Conservation (phyloP, 345 rosid genomes). For the Murraya koenigii region DNA sequence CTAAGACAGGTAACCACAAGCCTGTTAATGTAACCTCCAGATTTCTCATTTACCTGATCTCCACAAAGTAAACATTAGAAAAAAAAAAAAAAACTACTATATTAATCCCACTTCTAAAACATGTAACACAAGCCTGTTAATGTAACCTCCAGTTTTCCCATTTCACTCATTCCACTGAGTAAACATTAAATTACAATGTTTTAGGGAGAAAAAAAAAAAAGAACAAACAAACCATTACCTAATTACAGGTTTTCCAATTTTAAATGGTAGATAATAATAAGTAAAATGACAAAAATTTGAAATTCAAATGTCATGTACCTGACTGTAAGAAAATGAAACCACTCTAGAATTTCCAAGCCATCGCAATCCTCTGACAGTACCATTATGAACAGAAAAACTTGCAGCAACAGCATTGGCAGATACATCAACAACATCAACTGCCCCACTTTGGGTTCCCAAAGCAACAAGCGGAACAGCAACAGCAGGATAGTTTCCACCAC, state of each 20-base stretch:
- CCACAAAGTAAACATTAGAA: slow-evolving; percentile 15
- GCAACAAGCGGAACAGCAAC: slow-evolving; percentile 96
- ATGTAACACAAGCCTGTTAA: slow-evolving; percentile 83
- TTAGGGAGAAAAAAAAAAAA: slow-evolving; percentile 5
- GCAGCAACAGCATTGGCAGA: slow-evolving; percentile 89
- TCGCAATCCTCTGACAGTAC: slow-evolving; percentile 81
- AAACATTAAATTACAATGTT: neutral
- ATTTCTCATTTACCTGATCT: slow-evolving; percentile 83
- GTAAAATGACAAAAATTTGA: neutral
- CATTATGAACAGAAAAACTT: slow-evolving; percentile 75
- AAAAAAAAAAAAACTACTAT: too few species aligned
- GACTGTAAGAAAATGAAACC: slow-evolving; percentile 83
- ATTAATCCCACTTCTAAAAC: slow-evolving; percentile 77
- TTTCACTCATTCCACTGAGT: slow-evolving; percentile 56
- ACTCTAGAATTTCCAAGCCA: slow-evolving; percentile 99
- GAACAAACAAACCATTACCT: too few species aligned
- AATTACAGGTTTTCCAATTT: neutral
- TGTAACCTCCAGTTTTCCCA: slow-evolving; percentile 92
- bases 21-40: slow-evolving; percentile 85
- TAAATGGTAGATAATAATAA: neutral
- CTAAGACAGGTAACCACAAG: slow-evolving; percentile 91
- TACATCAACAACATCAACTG: slow-evolving; percentile 85
- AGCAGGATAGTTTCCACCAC: slow-evolving; percentile 92
- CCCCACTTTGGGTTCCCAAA: slow-evolving; percentile 93
- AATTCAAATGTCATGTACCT: slow-evolving; percentile 37